Evolutionary conservation across 2,329 filamentous ascomycete species (phyloP).

Genomic region (Metarhizium anisopliae): DNA sequence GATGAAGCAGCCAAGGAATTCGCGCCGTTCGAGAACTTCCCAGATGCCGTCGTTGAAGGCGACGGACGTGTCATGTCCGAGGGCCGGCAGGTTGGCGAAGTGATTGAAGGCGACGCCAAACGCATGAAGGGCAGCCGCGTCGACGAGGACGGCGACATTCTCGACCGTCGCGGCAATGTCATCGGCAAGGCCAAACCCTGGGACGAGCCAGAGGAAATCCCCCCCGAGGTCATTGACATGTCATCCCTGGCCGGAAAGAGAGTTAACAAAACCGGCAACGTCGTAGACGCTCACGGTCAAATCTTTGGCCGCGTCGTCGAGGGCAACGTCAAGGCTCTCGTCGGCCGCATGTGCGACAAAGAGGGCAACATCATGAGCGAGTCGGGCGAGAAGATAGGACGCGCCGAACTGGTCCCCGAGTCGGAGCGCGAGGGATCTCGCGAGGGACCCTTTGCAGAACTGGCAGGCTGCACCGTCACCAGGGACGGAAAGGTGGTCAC

Average conservation of each 20-base stretch:
- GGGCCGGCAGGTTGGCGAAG: conserved; percentile 47
- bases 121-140: conserved; percentile 56
- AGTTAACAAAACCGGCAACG: conserved; percentile 61
- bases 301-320: conserved; percentile 60
- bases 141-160: conserved; percentile 60
- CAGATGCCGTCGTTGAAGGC: conserved; percentile 41
- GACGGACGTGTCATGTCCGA: conserved; percentile 31
- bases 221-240: conserved; percentile 48
- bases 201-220: conserved; percentile 39
- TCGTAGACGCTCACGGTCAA: conserved; percentile 43
- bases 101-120: conserved; percentile 56
- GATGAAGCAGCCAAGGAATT: conserved; percentile 34
- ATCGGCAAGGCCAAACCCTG: conserved; percentile 61
- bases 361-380: conserved; percentile 65
- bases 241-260: conserved; percentile 59
- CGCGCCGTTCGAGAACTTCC: conserved; percentile 50
- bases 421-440: conserved; percentile 53
- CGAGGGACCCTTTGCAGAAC: conserved; percentile 62
- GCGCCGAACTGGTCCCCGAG: conserved; percentile 58
- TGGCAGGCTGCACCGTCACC: conserved; percentile 53
- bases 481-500: conserved; percentile 64
- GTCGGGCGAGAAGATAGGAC: conserved; percentile 60
- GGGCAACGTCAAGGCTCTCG: conserved; percentile 53
- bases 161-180: conserved; percentile 58
- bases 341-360: conserved; percentile 63